Conservation (phyloP, 2,329 filamentous ascomycete genomes). For the Onygenales sp. region DNA sequence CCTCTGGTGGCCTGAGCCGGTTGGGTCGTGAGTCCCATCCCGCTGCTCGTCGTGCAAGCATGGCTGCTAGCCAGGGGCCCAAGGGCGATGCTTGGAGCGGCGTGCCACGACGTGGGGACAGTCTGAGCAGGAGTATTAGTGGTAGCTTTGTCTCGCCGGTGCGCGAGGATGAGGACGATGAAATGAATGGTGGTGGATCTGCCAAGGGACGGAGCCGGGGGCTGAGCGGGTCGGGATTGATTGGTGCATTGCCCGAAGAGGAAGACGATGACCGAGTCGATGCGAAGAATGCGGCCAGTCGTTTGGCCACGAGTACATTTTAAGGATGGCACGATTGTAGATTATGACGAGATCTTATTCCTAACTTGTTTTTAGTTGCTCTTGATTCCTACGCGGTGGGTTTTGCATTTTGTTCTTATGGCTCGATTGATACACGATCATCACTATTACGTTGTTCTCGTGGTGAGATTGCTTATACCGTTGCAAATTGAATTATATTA, state of each 20-base stretch:
- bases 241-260: slow-evolving; percentile 38
- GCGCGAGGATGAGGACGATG: slow-evolving; percentile 53
- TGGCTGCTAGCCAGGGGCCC: slow-evolving; percentile 84
- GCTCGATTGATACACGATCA: too few relatives aligned
- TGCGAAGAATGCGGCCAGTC: slow-evolving; percentile 87
- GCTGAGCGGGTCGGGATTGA: slow-evolving; percentile 27
- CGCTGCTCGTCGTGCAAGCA: slow-evolving; percentile 58
- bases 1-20: slow-evolving; percentile 78
- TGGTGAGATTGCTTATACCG: background rate
- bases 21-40: slow-evolving; percentile 85
- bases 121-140: slow-evolving; percentile 66
- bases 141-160: slow-evolving; percentile 59
- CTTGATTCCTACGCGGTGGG: background rate
- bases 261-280: slow-evolving; percentile 88
- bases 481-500: background rate
- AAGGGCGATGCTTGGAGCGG: slow-evolving; percentile 99
- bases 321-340: slow-evolving; percentile 31
- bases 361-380: background rate
- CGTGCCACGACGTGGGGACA: slow-evolving; percentile 72
- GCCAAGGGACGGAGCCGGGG: slow-evolving; percentile 37
- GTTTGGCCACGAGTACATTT: slow-evolving; percentile 89
- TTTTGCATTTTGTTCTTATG: background rate
- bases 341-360: slow-evolving; percentile 8
- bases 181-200: slow-evolving; percentile 30
- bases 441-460: background rate